Base-by-base conservation (phyloP, 495 filamentous ascomycete genomes). In the Cudoniella acicularis region DNA sequence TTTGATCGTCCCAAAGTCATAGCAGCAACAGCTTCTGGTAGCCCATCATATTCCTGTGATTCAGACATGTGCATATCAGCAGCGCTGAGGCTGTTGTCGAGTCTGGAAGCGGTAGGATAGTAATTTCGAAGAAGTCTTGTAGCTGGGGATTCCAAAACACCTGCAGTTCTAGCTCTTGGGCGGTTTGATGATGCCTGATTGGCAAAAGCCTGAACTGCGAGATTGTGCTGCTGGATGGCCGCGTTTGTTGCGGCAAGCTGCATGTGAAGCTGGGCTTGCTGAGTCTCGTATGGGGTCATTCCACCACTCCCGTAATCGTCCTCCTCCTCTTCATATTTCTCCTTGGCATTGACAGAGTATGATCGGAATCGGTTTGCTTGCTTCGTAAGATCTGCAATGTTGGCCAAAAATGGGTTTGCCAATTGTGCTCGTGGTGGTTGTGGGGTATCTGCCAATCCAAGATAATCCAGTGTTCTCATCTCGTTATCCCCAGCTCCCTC, bases 321-420 rank as follows among this genome's bases (percentile, higher is more conserved):
- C 60, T 96, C 91, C 56, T 96, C 92, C 67, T 89, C 87, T 0
- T 89, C 94, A 67, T 98, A 98, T 73, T 95, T 96, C 70, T 97
- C 94, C 71, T 95, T 97, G 42, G 95, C 94, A 72, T 98, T 98
- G 49, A 98, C 94, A 20, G 94, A 98, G 70, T 96, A 98, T 25
- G 94, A 98, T 17, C 94, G 85, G 73, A 97, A 91, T 47, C 94
- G 83, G 71, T 88, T 98, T 54, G 88, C 81, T 59, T 85, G 91
- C 70, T 87, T 90, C 61, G 84, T 86, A 64, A 90, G 83, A 52
- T 82, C 79, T 49, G 84, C 84, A 65, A 94, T 75, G 59, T 89
- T 89, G 48, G 88, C 88, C n/a, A 96, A 75, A 63, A 91, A 87
- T 2, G 89, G 88, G 49, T 82, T 77, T 25, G 85, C 85, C 61